Conservation (phyloP, 75 land plant species). For the Selaginella tamariscina region DNA sequence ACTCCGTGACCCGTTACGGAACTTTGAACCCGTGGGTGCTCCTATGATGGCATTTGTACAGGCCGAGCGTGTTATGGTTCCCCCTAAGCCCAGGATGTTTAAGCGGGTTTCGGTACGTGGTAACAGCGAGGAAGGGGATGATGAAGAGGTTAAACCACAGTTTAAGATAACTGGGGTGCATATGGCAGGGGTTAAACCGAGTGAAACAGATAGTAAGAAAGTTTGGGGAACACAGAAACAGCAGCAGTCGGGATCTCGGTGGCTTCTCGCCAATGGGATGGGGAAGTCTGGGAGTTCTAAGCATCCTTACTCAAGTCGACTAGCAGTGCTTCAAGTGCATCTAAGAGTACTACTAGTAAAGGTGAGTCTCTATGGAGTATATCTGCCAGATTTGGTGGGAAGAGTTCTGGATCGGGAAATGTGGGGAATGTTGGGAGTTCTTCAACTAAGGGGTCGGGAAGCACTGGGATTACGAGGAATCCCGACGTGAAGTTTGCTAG, state of each 20-base stretch:
- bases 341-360: not conserved
- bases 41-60: constrained; percentile 25
- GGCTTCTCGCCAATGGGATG: constrained; percentile 29
- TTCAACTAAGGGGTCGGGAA: too few relatives aligned
- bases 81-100: constrained; percentile 10
- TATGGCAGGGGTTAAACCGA: constrained; percentile 20
- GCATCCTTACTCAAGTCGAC: constrained; percentile 14
- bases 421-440: too few relatives aligned
- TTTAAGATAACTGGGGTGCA: constrained; percentile 24
- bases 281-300: constrained; percentile 16
- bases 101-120: constrained; percentile 8
- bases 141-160: constrained; percentile 15
- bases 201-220: constrained; percentile 17
- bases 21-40: constrained; percentile 28
- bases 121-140: constrained; percentile 1
- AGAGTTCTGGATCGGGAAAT: too few relatives aligned
- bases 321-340: constrained; percentile 8
- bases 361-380: constrained; percentile 27
- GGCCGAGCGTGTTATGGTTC: constrained; percentile 19
- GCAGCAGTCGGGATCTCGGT: constrained; percentile 23
- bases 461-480: not conserved
- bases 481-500: not conserved
- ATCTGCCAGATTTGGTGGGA: constrained; percentile 12
- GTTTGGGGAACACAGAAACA: constrained; percentile 25
- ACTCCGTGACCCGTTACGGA: constrained; percentile 19